Evolutionary conservation across 2,329 filamentous ascomycete species (phyloP).

Genomic region (Penicillium fuscoglaucum): DNA sequence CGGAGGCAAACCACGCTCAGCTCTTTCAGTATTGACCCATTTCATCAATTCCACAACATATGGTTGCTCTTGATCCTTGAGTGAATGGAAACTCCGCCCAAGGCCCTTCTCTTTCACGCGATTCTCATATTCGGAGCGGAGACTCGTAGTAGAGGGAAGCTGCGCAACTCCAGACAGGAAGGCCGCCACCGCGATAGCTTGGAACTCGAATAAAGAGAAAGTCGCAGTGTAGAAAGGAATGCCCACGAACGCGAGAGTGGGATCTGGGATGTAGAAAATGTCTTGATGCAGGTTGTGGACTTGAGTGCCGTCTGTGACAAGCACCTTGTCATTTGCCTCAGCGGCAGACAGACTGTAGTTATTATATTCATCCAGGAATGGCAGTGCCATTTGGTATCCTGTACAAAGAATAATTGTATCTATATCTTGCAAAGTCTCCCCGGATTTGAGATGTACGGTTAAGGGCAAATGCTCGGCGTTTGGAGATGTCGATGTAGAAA

Average conservation of each 20-base stretch:
- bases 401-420: slow-evolving; percentile 66
- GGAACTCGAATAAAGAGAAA: slow-evolving; percentile 70
- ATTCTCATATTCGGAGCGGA: slow-evolving; percentile 34
- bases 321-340: slow-evolving; percentile 52
- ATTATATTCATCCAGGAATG: slow-evolving; percentile 60
- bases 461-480: slow-evolving; percentile 48
- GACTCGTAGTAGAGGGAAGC: slow-evolving; percentile 49
- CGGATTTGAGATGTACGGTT: slow-evolving; percentile 55
- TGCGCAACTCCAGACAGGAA: slow-evolving; percentile 54
- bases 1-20: slow-evolving; percentile 16
- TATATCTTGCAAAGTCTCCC: slow-evolving; percentile 54
- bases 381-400: slow-evolving; percentile 67
- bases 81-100: slow-evolving; percentile 41
- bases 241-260: slow-evolving; percentile 63
- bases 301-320: slow-evolving; percentile 65
- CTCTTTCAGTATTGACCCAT: slow-evolving; percentile 38
- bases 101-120: slow-evolving; percentile 29
- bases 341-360: slow-evolving; percentile 46
- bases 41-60: slow-evolving; percentile 37
- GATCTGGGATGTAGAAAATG: slow-evolving; percentile 70
- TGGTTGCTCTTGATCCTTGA: slow-evolving; percentile 35
- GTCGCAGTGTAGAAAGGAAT: slow-evolving; percentile 67
- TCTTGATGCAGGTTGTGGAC: slow-evolving; percentile 69
- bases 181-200: slow-evolving; percentile 62
- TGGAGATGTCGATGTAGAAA: background rate